phyloP scores from a whole-genome alignment of 1,284 basidiomycete species.

The Microbotryum intermedium region DNA sequence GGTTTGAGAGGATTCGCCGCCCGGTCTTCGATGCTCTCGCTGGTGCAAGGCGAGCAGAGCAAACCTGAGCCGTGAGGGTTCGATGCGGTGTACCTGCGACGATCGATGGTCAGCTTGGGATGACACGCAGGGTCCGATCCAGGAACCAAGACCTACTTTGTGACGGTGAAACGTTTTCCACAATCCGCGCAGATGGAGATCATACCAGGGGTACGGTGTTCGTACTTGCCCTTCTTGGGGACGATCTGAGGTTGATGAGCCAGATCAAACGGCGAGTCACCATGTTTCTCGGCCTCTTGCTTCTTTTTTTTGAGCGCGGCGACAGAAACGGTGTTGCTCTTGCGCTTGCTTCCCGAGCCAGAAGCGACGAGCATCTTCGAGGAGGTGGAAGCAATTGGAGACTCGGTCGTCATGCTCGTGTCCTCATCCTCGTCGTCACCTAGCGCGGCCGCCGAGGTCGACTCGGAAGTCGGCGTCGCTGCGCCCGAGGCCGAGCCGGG shows the following conservation, averaged over 20 bases:
- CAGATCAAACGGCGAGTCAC: slow-evolving; percentile 6
- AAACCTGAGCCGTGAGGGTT: slow-evolving; percentile 28
- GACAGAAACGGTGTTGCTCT: background rate
- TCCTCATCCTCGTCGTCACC: background rate
- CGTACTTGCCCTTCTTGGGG: slow-evolving; percentile 24
- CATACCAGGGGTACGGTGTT: slow-evolving; percentile 51
- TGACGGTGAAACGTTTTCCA: slow-evolving; percentile 72
- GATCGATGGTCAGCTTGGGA: background rate
- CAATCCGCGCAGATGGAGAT: slow-evolving; percentile 77
- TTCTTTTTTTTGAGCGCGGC: slow-evolving; percentile 12
- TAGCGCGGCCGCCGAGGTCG: background rate
- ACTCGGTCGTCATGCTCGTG: too few species aligned
- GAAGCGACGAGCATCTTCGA: background rate
- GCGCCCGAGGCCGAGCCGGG: slow-evolving; percentile 7
- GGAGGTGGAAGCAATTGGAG: background rate
- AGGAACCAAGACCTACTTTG: slow-evolving; percentile 48
- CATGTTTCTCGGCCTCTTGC: background rate
- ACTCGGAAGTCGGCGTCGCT: background rate
- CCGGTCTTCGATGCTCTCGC: slow-evolving; percentile 27
- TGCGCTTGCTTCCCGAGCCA: background rate
- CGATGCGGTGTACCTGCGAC: slow-evolving; percentile 23
- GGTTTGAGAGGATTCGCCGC: slow-evolving; percentile 3
- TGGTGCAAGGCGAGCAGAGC: slow-evolving; percentile 31
- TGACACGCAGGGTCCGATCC: background rate
- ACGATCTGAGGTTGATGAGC: background rate